Base-by-base conservation (phyloP, 345 rosid species). In the Dovyalis caffra region DNA sequence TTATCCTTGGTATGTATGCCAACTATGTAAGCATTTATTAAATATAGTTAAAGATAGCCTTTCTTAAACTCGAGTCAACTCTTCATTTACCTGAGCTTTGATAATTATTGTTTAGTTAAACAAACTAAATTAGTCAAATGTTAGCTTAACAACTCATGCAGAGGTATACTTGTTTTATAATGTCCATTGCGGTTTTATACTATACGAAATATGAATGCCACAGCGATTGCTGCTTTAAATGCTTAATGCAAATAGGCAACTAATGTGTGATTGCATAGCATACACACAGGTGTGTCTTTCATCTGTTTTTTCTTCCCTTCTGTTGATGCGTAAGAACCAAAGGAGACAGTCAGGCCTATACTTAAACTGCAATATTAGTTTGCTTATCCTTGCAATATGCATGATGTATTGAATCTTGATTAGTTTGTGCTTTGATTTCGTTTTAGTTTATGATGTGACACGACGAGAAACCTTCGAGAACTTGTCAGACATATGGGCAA, bases 401-500 rank as follows among this genome's bases (percentile, higher is more conserved):
- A 66, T 12, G 28, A 21, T 45, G 16, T 32, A 0, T 8, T 7
- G 43, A 72, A 78, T 8, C 34, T 65, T 73, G 47, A 72, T 58
- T 35, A 53, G 6, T 73, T 40, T 70, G 21, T 61, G 65, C 14
- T 66, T 21, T 26, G 72, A 16, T 69, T 72, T 66, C 37, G 6
- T 33, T 70, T 76, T 64, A 95, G 99, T 93, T 80, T 95, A 95
- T 80, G 99, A 95, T 2, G 94, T 95, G 73, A 91, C 98, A 10
- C 84, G 91, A 68, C 83, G 94, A 72, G 96, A 90, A 72, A 91
- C 92, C 35, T 92, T 95, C 82, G 77, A 85, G 61, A 88, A 88
- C 88, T 82, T 95, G 77, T 90, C 94, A 25, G 89, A 90, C 45
- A 74, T 81, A 79, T 95, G 99, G 98, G 92, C 91, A 29, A 93